Evolutionary conservation across 73 alveolate species (phyloP), one percentile per base, ranked within the genome.

Genomic region (Paramecium primaurelia): DNA sequence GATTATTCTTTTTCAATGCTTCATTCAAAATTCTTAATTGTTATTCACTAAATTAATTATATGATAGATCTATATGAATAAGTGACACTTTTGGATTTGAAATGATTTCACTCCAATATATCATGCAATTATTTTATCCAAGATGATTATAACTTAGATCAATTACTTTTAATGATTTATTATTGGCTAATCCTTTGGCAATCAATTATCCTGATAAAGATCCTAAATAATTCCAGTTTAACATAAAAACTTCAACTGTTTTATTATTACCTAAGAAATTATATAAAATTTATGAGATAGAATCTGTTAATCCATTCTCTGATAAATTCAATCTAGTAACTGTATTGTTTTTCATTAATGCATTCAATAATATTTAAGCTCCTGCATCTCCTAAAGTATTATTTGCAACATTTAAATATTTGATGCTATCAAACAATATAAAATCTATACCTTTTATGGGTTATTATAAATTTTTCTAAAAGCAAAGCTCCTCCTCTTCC

Each of bases 171-270:
- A 80, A 47, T 20, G 71, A 25, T 47, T 64, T 80, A 80, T 80
- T 80, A 10, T 44, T 40, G 2, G 18, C 25, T 22, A 80, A 44
- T 40, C 77, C 91, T 49, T 80, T 80, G 3, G 73, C 73, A 25
- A 80, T 80, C 0, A 45, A 22, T 44, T 80, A 42, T 11, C 91
- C 71, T 26, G 91, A 80, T 14, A 6, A 47, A 1, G 51, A 34
- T 45, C 91, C 91, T 47, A 80, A 80, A 32, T 49, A 32, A 80
- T 80, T 80, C 91, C 91, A 80, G 10, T 47, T 44, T 44, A 80
- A 64, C 32, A 80, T 47, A 1, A 80, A 25, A 12, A 42, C 58
- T 47, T 80, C 91, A 2, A 73, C 54, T 30, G 60, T 36, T 37
- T 40, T 73, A 73, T 73, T 73, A 22, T 36, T 73, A 36, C 68